These are phyloP conservation scores for Trichoderma atrobrunneum DNA, from an alignment of 2,329 filamentous ascomycete genomes.

Conservation along the genomic window DNA sequence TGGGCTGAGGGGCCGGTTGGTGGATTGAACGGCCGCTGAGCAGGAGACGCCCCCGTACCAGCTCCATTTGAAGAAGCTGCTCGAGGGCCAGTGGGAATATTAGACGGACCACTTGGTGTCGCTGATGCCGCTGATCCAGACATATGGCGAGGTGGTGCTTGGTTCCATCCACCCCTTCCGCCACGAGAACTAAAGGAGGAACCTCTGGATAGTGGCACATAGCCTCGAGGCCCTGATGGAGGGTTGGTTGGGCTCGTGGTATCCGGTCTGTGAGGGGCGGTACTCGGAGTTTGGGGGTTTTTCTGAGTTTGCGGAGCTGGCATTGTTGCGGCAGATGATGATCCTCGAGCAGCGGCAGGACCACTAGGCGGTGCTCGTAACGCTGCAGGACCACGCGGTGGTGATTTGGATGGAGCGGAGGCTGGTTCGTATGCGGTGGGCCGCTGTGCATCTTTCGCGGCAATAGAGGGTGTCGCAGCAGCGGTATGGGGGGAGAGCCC, in stretches of 20 bases:
- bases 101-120: conserved; percentile 38
- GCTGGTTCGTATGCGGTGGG: conserved; percentile 30
- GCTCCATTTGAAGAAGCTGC: conserved; percentile 32
- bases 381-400: conserved; percentile 55
- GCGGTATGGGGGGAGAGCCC: conserved; percentile 34
- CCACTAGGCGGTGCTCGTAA: conserved; percentile 51
- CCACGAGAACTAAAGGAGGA: conserved; percentile 41
- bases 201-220: conserved; percentile 45
- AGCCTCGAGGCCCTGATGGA: conserved; percentile 55
- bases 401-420: conserved; percentile 40
- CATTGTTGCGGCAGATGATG: conserved; percentile 36
- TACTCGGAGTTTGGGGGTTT: conserved; percentile 35
- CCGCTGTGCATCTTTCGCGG: conserved; percentile 30
- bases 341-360: conserved; percentile 38
- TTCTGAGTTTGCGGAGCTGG: conserved; percentile 35
- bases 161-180: conserved; percentile 45
- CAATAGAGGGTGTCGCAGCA: conserved; percentile 24
- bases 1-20: conserved; percentile 53
- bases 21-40: conserved; percentile 53
- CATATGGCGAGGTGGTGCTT: conserved; percentile 33
- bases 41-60: conserved; percentile 40
- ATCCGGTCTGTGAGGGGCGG: conserved; percentile 37
- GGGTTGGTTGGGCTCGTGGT: conserved; percentile 48
- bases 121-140: conserved; percentile 39
- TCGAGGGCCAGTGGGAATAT: conserved; percentile 51